Evolutionary conservation across 208 protist species (phyloP).

Genomic region (Phytomonas serpens): DNA sequence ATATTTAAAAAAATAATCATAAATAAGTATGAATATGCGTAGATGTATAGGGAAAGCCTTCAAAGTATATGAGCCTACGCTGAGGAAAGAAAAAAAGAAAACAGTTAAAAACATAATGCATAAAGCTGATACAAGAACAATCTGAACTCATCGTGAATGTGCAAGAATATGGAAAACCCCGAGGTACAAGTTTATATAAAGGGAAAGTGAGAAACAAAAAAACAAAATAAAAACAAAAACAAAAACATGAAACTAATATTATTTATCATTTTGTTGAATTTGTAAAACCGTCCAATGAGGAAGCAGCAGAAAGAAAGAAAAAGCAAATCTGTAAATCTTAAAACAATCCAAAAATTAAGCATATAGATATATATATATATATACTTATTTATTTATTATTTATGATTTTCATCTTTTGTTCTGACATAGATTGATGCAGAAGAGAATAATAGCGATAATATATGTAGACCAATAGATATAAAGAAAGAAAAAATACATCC

Average conservation of each 20-base stretch:
- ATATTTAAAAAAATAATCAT: neutral
- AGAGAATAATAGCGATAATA: slow-evolving; percentile 13
- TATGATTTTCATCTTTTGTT: neutral
- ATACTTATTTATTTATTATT: neutral
- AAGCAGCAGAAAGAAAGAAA: neutral
- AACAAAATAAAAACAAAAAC: neutral
- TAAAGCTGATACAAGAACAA: neutral
- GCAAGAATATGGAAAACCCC: neutral
- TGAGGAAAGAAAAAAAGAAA: neutral
- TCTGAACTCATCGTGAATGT: neutral
- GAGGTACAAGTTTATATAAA: neutral
- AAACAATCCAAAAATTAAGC: neutral
- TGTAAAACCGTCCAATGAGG: neutral
- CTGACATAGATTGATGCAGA: slow-evolving; percentile 5
- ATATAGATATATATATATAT: neutral
- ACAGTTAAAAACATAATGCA: neutral
- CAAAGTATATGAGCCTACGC: neutral
- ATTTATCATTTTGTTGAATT: slow-evolving; percentile 2
- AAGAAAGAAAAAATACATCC: neutral
- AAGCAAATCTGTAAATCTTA: neutral
- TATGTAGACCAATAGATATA: slow-evolving; percentile 12
- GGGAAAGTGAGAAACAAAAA: slow-evolving; percentile 9
- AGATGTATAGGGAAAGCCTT: neutral
- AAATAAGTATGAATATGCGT: neutral
- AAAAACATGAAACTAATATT: neutral